Evolutionary conservation across 2,329 filamentous ascomycete genomes (phyloP).

Genomic region (Ascochyta fabae): DNA sequence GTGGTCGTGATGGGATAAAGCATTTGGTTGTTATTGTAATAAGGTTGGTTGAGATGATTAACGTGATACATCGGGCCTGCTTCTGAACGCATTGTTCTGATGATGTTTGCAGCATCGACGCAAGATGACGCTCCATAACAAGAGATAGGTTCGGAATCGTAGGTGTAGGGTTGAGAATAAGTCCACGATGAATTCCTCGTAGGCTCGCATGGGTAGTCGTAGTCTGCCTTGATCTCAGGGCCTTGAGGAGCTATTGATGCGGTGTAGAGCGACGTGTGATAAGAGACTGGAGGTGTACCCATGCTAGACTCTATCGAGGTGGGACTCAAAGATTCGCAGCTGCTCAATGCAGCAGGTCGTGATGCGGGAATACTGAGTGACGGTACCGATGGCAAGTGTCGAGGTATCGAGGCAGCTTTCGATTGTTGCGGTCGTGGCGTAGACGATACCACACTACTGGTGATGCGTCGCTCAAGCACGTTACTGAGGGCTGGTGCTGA

Average conservation of each 20-base stretch:
- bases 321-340: constrained; percentile 40
- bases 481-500: constrained; percentile 34
- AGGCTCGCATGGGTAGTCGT: constrained; percentile 35
- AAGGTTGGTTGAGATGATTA: constrained; percentile 4
- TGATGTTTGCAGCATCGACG: constrained; percentile 54
- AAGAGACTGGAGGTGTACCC: constrained; percentile 36
- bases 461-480: constrained; percentile 42
- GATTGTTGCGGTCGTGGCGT: constrained; percentile 23
- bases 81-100: constrained; percentile 52
- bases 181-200: constrained; percentile 31
- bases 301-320: constrained; percentile 42
- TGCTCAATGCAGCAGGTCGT: constrained; percentile 32
- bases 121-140: constrained; percentile 45
- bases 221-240: constrained; percentile 33
- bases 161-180: constrained; percentile 27
- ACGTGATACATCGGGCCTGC: constrained; percentile 5
- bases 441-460: constrained; percentile 29
- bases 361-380: constrained; percentile 31
- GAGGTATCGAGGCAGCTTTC: constrained; percentile 23
- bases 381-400: constrained; percentile 27
- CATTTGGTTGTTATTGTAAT: constrained; percentile 6
- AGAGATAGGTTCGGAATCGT: constrained; percentile 19
- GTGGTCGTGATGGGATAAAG: constrained; percentile 1
- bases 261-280: constrained; percentile 31
- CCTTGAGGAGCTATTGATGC: constrained; percentile 27